phyloP scores from a whole-genome alignment of 2,329 filamentous ascomycete genomes.

The Cladobotryum mycophilum region DNA sequence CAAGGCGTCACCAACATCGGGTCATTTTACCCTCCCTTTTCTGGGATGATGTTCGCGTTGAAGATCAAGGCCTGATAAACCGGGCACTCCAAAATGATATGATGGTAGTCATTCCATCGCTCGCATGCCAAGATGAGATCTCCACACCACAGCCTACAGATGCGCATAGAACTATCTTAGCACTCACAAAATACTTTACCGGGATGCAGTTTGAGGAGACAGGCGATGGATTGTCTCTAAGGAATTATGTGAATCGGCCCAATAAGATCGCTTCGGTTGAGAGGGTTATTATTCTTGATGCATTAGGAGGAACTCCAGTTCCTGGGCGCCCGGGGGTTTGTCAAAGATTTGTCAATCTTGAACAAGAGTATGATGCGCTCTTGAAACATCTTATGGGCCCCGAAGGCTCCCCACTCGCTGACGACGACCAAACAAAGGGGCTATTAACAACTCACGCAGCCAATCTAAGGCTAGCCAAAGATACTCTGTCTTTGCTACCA shows the following conservation, averaged over 20 bases:
- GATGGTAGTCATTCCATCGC: constrained; percentile 34
- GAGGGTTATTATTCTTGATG: constrained; percentile 82
- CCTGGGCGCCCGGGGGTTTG: constrained; percentile 31
- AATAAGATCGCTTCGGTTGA: constrained; percentile 61
- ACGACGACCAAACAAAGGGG: constrained; percentile 25
- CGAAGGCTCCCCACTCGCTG: constrained; percentile 21
- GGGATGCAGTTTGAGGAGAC: constrained; percentile 48
- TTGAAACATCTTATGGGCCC: constrained; percentile 49
- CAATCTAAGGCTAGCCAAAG: constrained; percentile 68
- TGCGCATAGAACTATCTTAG: constrained; percentile 61
- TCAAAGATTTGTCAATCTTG: constrained; percentile 74
- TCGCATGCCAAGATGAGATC: constrained; percentile 37
- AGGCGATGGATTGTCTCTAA: neutral
- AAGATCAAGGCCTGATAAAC: constrained; percentile 26
- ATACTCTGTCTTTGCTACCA: constrained; percentile 69
- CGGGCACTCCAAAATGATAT: constrained; percentile 27
- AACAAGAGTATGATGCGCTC: constrained; percentile 76
- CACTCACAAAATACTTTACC: constrained; percentile 69
- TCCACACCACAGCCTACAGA: constrained; percentile 35
- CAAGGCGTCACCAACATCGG: neutral
- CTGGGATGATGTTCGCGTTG: constrained; percentile 22
- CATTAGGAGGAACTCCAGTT: constrained; percentile 76
- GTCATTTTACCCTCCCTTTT: constrained; percentile 15
- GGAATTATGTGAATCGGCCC: constrained; percentile 18
- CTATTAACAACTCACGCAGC: constrained; percentile 45